These are phyloP conservation scores for Populus trichocarpa DNA, from an alignment of 441 rosid genomes.

Conservation along the genomic window DNA sequence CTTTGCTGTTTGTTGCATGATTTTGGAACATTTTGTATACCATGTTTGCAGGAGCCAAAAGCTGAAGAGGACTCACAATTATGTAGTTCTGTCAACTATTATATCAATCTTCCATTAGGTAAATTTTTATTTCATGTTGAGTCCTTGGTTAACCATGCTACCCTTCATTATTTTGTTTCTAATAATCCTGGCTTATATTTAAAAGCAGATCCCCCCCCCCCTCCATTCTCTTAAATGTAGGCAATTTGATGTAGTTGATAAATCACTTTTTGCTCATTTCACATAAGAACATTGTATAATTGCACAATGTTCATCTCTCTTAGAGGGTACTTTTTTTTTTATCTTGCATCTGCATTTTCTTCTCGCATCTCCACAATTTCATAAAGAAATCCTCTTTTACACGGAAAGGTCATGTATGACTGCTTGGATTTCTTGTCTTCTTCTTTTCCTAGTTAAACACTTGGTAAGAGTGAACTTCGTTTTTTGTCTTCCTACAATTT, in stretches of 20 bases:
- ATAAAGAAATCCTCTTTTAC: background rate
- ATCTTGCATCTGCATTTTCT: background rate
- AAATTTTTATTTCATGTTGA: conserved; percentile 18
- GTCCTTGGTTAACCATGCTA: background rate
- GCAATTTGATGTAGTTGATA: background rate
- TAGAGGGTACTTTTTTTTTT: background rate
- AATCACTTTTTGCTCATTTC: background rate
- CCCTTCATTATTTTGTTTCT: background rate
- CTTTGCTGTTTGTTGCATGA: background rate
- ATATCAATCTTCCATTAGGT: conserved; percentile 81
- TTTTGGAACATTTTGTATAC: background rate
- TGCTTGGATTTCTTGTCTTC: background rate
- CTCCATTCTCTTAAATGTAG: background rate
- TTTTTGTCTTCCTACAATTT: background rate
- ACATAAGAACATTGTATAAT: background rate
- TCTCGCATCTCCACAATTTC: background rate
- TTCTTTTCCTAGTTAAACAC: background rate
- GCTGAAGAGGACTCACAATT: conserved; percentile 67
- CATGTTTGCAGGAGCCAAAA: conserved; percentile 61
- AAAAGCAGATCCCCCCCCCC: too few species aligned
- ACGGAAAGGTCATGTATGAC: background rate
- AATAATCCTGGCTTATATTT: background rate
- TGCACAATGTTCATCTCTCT: background rate
- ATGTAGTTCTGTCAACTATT: conserved; percentile 66
- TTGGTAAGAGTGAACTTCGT: background rate